Percentiles rank a stretch among this genome's conserved stretches.
These are phyloP conservation scores for Tetraselmis chui DNA, from an alignment of 139 green algal species.

Conservation along the genomic window DNA sequence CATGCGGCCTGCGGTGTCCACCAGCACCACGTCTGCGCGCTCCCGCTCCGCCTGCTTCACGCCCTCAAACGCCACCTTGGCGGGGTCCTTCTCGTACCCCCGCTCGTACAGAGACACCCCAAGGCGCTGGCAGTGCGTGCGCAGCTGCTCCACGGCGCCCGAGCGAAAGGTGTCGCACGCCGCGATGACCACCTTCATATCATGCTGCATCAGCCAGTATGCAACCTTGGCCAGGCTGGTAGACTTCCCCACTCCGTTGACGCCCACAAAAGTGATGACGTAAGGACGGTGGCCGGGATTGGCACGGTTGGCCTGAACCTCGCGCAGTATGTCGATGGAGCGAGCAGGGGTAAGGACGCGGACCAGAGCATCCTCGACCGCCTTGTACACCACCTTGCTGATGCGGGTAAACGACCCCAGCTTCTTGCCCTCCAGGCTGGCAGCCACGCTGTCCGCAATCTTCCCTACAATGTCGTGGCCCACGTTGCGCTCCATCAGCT, in stretches of 20 bases:
- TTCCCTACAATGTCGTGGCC: slow-evolving; percentile 91
- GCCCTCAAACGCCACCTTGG: slow-evolving; percentile 79
- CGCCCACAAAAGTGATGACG: slow-evolving; percentile 93
- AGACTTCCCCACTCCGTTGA: slow-evolving; percentile 98
- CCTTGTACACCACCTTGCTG: slow-evolving; percentile 54
- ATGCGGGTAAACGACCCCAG: slow-evolving; percentile 84
- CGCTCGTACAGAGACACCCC: slow-evolving; percentile 90
- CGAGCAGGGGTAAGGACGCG: slow-evolving; percentile 73
- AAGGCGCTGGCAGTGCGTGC: slow-evolving; percentile 86
- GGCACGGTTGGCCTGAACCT: slow-evolving; percentile 51
- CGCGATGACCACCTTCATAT: slow-evolving; percentile 78
- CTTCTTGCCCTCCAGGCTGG: slow-evolving; percentile 73
- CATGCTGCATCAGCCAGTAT: slow-evolving; percentile 89
- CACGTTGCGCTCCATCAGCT: slow-evolving; percentile 96
- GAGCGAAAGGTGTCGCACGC: slow-evolving; percentile 97
- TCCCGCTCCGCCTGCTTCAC: slow-evolving; percentile 70
- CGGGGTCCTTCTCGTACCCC: slow-evolving; percentile 98
- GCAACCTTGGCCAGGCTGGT: slow-evolving; percentile 98
- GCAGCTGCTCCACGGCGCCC: slow-evolving; percentile 97
- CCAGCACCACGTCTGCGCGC: slow-evolving; percentile 84
- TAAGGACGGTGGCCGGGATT: slow-evolving; percentile 60
- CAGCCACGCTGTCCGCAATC: slow-evolving; percentile 36
- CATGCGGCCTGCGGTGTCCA: slow-evolving; percentile 93
- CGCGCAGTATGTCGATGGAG: slow-evolving; percentile 71
- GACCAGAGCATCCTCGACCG: slow-evolving; percentile 72